phyloP scores from a whole-genome alignment of 2,329 filamentous ascomycete species.

The Cordyceps cicadae region DNA sequence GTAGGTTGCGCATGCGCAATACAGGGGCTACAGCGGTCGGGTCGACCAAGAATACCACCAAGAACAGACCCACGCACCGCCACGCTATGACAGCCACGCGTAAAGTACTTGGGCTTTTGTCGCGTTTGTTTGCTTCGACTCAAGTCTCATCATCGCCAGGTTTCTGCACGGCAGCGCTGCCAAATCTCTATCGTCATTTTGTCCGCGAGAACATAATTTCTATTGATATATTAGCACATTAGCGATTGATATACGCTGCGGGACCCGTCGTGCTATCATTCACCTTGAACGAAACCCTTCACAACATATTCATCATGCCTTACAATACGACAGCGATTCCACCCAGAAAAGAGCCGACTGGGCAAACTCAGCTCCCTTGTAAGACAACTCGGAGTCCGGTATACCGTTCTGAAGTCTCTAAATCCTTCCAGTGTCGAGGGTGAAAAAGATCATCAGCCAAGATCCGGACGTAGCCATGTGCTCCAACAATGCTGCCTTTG shows the following conservation, averaged over 20 bases:
- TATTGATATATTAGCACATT: neutral
- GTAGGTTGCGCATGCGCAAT: neutral
- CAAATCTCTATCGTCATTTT: neutral
- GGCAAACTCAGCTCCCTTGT: slow-evolving; percentile 79
- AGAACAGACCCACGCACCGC: neutral
- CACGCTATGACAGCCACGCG: neutral
- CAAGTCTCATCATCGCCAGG: neutral
- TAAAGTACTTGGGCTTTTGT: slow-evolving; percentile 5
- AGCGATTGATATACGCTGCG: neutral
- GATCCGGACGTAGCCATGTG: slow-evolving; percentile 81
- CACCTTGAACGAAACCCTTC: neutral
- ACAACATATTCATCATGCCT: slow-evolving; percentile 52
- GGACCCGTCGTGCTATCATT: neutral
- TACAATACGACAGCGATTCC: slow-evolving; percentile 82
- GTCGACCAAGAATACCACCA: neutral
- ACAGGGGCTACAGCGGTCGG: slow-evolving; percentile 14
- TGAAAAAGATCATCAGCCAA: slow-evolving; percentile 89
- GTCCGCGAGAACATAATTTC: neutral
- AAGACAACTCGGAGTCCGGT: slow-evolving; percentile 28
- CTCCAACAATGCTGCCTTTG: slow-evolving; percentile 89
- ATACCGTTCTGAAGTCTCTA: neutral
- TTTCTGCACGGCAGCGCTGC: neutral
- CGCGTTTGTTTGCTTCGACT: neutral
- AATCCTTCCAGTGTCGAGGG: slow-evolving; percentile 63
- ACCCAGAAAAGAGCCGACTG: slow-evolving; percentile 72